A percentile compares a stretch with the other conserved stretches of the same genome.
These are phyloP conservation scores for Candida michaelii DNA, from an alignment of 805 yeast genomes.

Conservation along the genomic window DNA sequence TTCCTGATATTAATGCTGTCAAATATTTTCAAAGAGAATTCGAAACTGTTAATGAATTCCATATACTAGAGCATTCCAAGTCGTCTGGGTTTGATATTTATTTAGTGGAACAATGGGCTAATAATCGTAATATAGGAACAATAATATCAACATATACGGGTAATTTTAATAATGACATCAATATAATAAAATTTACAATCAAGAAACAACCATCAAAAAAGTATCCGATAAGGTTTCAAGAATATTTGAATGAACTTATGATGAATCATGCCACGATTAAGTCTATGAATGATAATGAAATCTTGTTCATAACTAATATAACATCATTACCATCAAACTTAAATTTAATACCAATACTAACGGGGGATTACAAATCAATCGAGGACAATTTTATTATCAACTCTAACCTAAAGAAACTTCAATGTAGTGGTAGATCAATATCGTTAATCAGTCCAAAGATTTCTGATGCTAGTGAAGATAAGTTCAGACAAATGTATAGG, in stretches of 20 bases:
- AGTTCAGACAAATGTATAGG: slow-evolving; percentile 73
- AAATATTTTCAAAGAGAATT: slow-evolving; percentile 44
- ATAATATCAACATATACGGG: slow-evolving; percentile 87
- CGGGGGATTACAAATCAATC: slow-evolving; percentile 52
- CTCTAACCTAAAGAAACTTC: slow-evolving; percentile 70
- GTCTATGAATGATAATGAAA: slow-evolving; percentile 28
- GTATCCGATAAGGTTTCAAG: slow-evolving; percentile 54
- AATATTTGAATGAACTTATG: slow-evolving; percentile 64
- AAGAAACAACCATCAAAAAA: slow-evolving; percentile 44
- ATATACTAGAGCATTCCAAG: slow-evolving; percentile 43
- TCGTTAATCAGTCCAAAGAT: slow-evolving; percentile 64
- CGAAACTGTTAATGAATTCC: slow-evolving; percentile 33
- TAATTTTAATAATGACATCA: slow-evolving; percentile 60
- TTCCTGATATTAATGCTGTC: slow-evolving; percentile 62
- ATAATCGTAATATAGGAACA: slow-evolving; percentile 63
- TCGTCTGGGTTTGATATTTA: slow-evolving; percentile 83
- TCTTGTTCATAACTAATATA: slow-evolving; percentile 76
- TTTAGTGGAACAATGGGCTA: slow-evolving; percentile 93
- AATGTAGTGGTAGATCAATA: slow-evolving; percentile 85
- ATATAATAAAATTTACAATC: slow-evolving; percentile 56
- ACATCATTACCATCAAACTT: slow-evolving; percentile 75
- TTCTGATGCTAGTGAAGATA: slow-evolving; percentile 75
- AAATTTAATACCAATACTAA: slow-evolving; percentile 67
- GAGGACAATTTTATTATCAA: slow-evolving; percentile 67
- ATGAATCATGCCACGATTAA: slow-evolving; percentile 71